phyloP scores from a whole-genome alignment of 805 yeast genomes.

The Cyberlindnera xylosilytica region DNA sequence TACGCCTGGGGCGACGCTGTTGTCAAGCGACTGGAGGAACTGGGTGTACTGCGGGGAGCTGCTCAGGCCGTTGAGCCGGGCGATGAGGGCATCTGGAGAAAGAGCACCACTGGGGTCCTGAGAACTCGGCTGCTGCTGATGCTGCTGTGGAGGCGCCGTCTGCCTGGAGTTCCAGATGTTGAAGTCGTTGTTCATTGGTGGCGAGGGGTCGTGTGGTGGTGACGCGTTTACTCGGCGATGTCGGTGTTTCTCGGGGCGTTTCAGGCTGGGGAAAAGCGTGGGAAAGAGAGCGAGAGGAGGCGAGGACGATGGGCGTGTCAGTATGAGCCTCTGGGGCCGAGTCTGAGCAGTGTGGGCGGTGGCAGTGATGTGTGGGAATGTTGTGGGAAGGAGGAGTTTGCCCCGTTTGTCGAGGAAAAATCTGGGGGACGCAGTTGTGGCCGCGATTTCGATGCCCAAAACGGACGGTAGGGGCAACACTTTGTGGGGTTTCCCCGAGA shows the following conservation, averaged over 20 bases:
- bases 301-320: too few relatives aligned
- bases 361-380: too few relatives aligned
- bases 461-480: slow-evolving; percentile 5
- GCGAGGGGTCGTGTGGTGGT: too few relatives aligned
- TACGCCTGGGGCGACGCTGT: background rate
- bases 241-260: too few relatives aligned
- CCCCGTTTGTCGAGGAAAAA: background rate
- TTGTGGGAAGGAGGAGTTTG: background rate
- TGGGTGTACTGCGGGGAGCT: slow-evolving; percentile 15
- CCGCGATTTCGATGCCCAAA: too few relatives aligned
- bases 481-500: slow-evolving; percentile 5
- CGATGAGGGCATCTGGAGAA: slow-evolving; percentile 26
- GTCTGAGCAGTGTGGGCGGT: too few relatives aligned
- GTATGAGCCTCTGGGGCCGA: too few relatives aligned
- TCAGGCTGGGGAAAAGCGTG: too few relatives aligned
- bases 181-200: too few relatives aligned
- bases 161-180: too few relatives aligned
- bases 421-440: background rate
- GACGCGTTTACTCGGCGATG: too few relatives aligned
- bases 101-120: slow-evolving; percentile 5
- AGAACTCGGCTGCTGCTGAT: slow-evolving; percentile 4
- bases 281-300: too few relatives aligned
- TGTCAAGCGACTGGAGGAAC: slow-evolving; percentile 3
- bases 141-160: slow-evolving; percentile 2
- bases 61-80: slow-evolving; percentile 22